A percentile compares a stretch with the other conserved stretches of the same genome.
Conservation (phyloP, 1,284 basidiomycete genomes). For the Meripilus lineatus region DNA sequence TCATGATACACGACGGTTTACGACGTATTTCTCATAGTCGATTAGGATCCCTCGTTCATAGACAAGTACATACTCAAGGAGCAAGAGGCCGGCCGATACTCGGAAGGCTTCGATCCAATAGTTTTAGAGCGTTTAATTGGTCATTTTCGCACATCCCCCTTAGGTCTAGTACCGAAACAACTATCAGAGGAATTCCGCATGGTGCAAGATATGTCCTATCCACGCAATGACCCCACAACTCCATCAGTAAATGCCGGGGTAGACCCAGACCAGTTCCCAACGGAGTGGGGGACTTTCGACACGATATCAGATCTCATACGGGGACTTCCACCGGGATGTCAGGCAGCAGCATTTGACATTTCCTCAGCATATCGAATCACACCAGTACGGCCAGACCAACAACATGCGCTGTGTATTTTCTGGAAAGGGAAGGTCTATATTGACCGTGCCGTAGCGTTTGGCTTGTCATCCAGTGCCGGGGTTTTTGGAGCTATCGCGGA, state of each 20-base stretch:
- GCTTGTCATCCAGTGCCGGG: constrained; percentile 29
- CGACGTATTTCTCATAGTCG: background rate
- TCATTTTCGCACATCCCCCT: constrained; percentile 30
- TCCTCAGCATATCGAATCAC: constrained; percentile 31
- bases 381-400: constrained; percentile 30
- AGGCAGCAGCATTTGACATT: too few species aligned
- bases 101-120: constrained; percentile 18
- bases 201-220: constrained; percentile 34
- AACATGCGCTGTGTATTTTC: constrained; percentile 23
- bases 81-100: constrained; percentile 28
- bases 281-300: constrained; percentile 32
- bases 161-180: constrained; percentile 33
- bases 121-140: constrained; percentile 32
- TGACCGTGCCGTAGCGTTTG: constrained; percentile 30
- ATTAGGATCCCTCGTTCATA: constrained; percentile 9
- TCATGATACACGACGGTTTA: too few species aligned
- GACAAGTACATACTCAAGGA: constrained; percentile 26
- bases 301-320: constrained; percentile 24
- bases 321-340: constrained; percentile 22
- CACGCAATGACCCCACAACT: constrained; percentile 19
- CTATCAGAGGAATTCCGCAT: constrained; percentile 21
- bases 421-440: constrained; percentile 29
- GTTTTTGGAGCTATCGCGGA: constrained; percentile 35
- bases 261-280: constrained; percentile 28
- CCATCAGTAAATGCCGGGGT: too few species aligned